phyloP scores from a whole-genome alignment of 192 early-diverging fungal genomes.

The Gryganskiella cystojenkinii region DNA sequence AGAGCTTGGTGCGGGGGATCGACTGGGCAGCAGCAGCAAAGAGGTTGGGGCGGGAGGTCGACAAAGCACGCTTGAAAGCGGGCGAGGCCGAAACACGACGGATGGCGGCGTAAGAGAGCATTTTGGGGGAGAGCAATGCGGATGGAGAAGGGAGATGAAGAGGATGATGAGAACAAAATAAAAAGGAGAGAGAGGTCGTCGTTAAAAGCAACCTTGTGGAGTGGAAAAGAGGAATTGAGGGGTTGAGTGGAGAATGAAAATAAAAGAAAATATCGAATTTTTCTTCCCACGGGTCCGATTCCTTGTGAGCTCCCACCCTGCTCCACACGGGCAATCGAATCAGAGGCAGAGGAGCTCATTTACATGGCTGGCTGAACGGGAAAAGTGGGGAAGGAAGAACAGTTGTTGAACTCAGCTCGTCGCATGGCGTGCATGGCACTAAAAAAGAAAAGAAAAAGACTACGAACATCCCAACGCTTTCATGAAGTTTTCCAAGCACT shows the following conservation, averaged over 20 bases:
- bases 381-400: too few relatives aligned
- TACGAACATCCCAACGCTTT: too few relatives aligned
- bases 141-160: background rate
- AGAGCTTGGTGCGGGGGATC: slow-evolving; percentile 63
- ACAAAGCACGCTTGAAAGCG: slow-evolving; percentile 47
- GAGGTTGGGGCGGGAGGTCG: slow-evolving; percentile 42
- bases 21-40: slow-evolving; percentile 31
- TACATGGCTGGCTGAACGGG: too few relatives aligned
- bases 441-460: too few relatives aligned
- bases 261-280: background rate
- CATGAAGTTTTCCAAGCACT: too few relatives aligned
- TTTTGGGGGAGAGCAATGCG: background rate
- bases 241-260: background rate
- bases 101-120: slow-evolving; percentile 46
- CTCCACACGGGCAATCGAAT: too few relatives aligned
- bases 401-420: too few relatives aligned
- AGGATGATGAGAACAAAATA: background rate
- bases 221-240: slow-evolving; percentile 3
- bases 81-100: slow-evolving; percentile 47
- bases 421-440: too few relatives aligned
- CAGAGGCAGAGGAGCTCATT: too few relatives aligned
- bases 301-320: too few relatives aligned
- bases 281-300: background rate
- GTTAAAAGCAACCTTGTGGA: background rate
- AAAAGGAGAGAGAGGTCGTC: background rate